Conservation (phyloP, 495 filamentous ascomycete genomes). For the Glutinoglossum americanum region DNA sequence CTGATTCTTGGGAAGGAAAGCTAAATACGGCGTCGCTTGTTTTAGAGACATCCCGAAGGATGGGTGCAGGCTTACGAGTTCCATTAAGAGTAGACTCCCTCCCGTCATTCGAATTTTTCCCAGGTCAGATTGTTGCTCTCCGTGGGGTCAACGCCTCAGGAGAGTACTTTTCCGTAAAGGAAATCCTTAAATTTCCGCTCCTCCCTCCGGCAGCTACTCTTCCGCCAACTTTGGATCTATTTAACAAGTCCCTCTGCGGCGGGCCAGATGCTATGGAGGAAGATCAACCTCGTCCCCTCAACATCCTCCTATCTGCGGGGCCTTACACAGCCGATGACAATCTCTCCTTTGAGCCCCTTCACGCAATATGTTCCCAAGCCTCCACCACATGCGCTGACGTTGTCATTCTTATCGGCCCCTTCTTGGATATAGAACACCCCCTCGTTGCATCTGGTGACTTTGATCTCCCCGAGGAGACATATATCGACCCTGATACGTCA, state of each 20-base stretch:
- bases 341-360: slow-evolving; percentile 67
- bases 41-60: slow-evolving; percentile 71
- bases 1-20: slow-evolving; percentile 61
- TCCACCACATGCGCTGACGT: slow-evolving; percentile 53
- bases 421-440: slow-evolving; percentile 79
- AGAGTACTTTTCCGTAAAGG: slow-evolving; percentile 56
- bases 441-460: slow-evolving; percentile 77
- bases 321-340: slow-evolving; percentile 86
- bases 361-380: slow-evolving; percentile 57
- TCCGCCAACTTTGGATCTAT: slow-evolving; percentile 32
- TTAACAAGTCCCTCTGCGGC: slow-evolving; percentile 40
- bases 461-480: slow-evolving; percentile 56
- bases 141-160: slow-evolving; percentile 73
- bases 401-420: slow-evolving; percentile 67
- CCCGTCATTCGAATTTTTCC: slow-evolving; percentile 64
- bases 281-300: slow-evolving; percentile 38
- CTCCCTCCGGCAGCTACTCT: slow-evolving; percentile 46
- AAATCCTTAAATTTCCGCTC: slow-evolving; percentile 52
- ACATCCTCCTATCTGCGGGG: slow-evolving; percentile 55
- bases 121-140: slow-evolving; percentile 80
- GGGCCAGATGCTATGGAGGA: slow-evolving; percentile 35
- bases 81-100: slow-evolving; percentile 55
- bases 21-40: slow-evolving; percentile 67
- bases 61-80: slow-evolving; percentile 58
- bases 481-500: slow-evolving; percentile 46